Base-by-base conservation (phyloP, 306 rosid species). In the Senna siamea region DNA sequence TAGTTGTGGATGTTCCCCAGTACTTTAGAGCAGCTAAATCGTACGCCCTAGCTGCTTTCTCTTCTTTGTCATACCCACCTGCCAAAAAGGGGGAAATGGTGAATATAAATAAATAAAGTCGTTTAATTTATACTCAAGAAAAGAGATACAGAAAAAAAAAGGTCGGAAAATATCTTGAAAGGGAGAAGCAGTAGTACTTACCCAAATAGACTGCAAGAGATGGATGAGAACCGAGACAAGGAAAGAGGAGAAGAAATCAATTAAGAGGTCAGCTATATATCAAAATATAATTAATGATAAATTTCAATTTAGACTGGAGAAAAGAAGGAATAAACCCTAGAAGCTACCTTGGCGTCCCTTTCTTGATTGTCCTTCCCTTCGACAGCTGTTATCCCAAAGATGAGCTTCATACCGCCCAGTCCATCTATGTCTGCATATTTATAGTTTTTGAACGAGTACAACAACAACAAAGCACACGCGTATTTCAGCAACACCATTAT, bases 21-120 rank as follows among this genome's bases (percentile, higher is more conserved):
- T 92, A 95, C 81, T 95, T 95, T 14, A 95, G 81, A 70, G 99
- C 99, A 61, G 99, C 98, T 80, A 95, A 86, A 88, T 95, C 99
- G 59, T 92, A 95, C 23, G 99, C 91, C 87, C 98, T 92, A 73
- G 99, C 99, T 63, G 99, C 99, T 80, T 95, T 95, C 73, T 95
- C 99, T 86, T 95, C 99, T 85, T 95, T 95, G 58, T 95, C 99
- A 90, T 95, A 95, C 28, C 99, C 99, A 76, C 99, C 99, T 92
- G 52, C 9, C 58, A 56, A 58, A 34, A 46, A 20, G 15, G 4
- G 26, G n/a, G 62, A 35, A 53, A 28, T 10, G 22, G 44, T 20
- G 18, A 55, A 15, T 54, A 46, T 7, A 20, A 12, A 30, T 37
- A 32, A 32, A 37, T 7, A 37, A 4, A 37, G 7, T 37, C 0